phyloP scores from a whole-genome alignment of 2,329 filamentous ascomycete genomes.

The Chrysoporthe deuterocubensis region DNA sequence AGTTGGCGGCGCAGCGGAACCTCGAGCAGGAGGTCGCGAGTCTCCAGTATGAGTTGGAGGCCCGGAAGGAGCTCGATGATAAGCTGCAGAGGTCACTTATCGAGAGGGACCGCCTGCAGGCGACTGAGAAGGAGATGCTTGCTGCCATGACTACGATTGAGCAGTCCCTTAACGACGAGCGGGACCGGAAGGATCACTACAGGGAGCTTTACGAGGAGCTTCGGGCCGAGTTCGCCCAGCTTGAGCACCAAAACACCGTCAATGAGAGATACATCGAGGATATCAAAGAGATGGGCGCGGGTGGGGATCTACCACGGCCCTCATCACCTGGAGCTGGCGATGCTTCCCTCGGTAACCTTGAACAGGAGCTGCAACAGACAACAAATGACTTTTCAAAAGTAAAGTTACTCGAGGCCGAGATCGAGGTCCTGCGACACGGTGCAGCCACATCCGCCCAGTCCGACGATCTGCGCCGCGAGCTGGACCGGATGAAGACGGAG shows the following conservation, averaged over 20 bases:
- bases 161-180: constrained; percentile 35
- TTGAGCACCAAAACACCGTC: constrained; percentile 48
- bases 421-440: constrained; percentile 56
- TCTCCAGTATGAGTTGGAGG: constrained; percentile 58
- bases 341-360: constrained; percentile 47
- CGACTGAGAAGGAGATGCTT: constrained; percentile 35
- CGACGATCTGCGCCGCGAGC: constrained; percentile 25
- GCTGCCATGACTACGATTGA: constrained; percentile 33
- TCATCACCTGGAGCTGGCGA: constrained; percentile 18
- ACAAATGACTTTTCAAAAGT: constrained; percentile 35
- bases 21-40: constrained; percentile 60
- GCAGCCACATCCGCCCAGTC: constrained; percentile 20
- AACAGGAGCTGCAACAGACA: constrained; percentile 63
- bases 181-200: constrained; percentile 34
- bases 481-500: constrained; percentile 24
- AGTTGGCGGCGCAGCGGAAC: constrained; percentile 60
- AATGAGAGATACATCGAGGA: constrained; percentile 61
- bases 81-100: constrained; percentile 35
- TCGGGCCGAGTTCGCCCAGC: constrained; percentile 44
- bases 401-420: constrained; percentile 62
- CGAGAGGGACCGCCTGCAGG: constrained; percentile 40
- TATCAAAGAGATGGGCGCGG: constrained; percentile 58
- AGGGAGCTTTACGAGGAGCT: constrained; percentile 39
- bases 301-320: constrained; percentile 31
- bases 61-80: constrained; percentile 41